Conservation (phyloP, 768 basidiomycete species). For the Tricholoma flavovirens region DNA sequence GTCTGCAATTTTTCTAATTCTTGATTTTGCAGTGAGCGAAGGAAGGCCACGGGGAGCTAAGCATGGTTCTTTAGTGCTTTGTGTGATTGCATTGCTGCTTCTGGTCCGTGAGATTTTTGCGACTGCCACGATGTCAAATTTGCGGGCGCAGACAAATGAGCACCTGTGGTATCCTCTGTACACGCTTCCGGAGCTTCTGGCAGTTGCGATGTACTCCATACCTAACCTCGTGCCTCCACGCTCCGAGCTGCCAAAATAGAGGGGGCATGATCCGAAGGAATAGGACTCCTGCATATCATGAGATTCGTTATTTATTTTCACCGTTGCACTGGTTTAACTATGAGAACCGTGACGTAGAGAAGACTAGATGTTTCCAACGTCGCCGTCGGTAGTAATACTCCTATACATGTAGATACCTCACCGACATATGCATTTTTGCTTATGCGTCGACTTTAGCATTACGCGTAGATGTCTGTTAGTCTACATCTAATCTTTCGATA, state of each 20-base stretch:
- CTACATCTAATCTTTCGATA: too few species aligned
- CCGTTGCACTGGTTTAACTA: too few species aligned
- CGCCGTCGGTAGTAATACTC: too few species aligned
- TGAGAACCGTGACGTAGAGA: too few species aligned
- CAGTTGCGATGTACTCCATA: slow-evolving; percentile 26
- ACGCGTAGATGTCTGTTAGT: too few species aligned
- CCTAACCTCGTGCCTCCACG: slow-evolving; percentile 31
- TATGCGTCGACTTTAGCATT: too few species aligned
- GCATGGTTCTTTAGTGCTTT: slow-evolving; percentile 23
- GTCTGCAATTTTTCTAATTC: background rate
- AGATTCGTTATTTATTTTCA: too few species aligned
- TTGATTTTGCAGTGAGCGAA: background rate
- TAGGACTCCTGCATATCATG: too few species aligned
- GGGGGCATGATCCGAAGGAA: background rate
- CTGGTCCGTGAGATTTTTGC: slow-evolving; percentile 34
- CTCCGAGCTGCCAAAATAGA: slow-evolving; percentile 16
- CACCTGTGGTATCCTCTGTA: slow-evolving; percentile 37
- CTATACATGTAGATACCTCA: too few species aligned
- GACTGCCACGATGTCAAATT: slow-evolving; percentile 26
- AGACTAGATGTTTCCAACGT: too few species aligned
- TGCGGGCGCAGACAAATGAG: slow-evolving; percentile 25
- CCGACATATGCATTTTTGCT: too few species aligned
- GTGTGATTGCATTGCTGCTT: slow-evolving; percentile 28
- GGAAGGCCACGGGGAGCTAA: background rate
- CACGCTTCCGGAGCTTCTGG: slow-evolving; percentile 33